A percentile compares a stretch with the other conserved stretches of the same genome.
Evolutionary conservation across 2,329 filamentous ascomycete genomes (phyloP).

Genomic region (Colletotrichum filicis): DNA sequence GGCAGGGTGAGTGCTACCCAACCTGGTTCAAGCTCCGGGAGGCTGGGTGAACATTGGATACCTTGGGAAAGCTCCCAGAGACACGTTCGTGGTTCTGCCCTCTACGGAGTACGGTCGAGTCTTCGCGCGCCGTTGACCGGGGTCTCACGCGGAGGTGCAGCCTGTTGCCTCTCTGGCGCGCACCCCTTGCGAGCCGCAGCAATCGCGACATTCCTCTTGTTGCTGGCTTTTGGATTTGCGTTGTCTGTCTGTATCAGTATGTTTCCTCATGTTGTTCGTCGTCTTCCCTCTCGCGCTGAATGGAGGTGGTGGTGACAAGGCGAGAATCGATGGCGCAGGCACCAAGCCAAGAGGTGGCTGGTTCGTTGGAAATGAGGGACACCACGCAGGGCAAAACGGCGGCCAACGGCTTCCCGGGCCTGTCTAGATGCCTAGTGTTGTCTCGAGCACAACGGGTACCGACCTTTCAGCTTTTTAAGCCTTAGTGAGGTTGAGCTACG

Average conservation of each 20-base stretch:
- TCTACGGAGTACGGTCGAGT: not conserved
- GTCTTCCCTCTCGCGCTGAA: constrained; percentile 8
- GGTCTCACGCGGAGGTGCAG: not conserved
- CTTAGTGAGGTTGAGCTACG: constrained; percentile 21
- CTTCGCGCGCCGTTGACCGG: not conserved
- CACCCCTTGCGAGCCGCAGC: constrained; percentile 3
- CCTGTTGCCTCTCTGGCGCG: not conserved
- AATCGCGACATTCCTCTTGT: not conserved
- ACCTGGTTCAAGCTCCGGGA: constrained; percentile 27
- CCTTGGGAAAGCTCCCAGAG: constrained; percentile 14
- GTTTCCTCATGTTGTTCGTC: not conserved
- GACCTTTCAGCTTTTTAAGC: constrained; percentile 33
- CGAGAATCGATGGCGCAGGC: constrained; percentile 21
- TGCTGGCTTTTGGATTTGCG: not conserved
- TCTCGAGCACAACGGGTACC: constrained; percentile 34
- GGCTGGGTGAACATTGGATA: constrained; percentile 29
- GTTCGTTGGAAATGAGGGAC: constrained; percentile 35
- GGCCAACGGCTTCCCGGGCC: constrained; percentile 34
- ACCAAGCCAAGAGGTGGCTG: constrained; percentile 34
- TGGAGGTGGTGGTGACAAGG: not conserved
- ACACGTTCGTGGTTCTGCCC: constrained; percentile 21
- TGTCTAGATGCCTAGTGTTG: constrained; percentile 28
- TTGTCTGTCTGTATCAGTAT: not conserved
- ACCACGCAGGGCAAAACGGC: constrained; percentile 30
- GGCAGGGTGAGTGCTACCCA: constrained; percentile 30